Percentiles rank a stretch among this genome's conserved stretches.
These are phyloP conservation scores for Aspergillus piperis DNA, from an alignment of 2,329 filamentous ascomycete species.

Conservation along the genomic window DNA sequence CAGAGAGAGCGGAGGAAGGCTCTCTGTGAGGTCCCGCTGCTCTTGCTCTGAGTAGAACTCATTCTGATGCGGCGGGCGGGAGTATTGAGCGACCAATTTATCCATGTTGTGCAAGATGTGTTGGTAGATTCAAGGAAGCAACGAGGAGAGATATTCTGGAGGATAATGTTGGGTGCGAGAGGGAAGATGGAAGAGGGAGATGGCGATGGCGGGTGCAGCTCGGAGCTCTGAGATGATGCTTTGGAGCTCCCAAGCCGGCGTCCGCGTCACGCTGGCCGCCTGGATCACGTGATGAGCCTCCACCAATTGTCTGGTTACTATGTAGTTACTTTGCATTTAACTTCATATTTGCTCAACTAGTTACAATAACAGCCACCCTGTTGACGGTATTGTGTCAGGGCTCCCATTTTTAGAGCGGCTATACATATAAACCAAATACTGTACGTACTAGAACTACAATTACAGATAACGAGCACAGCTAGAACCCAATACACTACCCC, in stretches of 20 bases:
- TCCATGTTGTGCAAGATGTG: conserved; percentile 66
- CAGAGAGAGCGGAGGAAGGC: conserved; percentile 75
- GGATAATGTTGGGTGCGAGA: neutral
- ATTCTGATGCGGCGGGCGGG: conserved; percentile 71
- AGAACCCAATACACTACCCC: neutral
- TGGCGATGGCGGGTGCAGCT: conserved; percentile 15
- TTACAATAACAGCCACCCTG: neutral
- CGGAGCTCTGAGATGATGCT: conserved; percentile 19
- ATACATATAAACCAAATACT: neutral
- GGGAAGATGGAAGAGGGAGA: conserved; percentile 13
- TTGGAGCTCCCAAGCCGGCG: conserved; percentile 20
- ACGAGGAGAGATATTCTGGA: neutral
- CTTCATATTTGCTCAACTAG: neutral
- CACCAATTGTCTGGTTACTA: neutral
- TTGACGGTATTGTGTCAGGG: neutral
- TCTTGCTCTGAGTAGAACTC: conserved; percentile 73
- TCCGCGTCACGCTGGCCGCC: conserved; percentile 21
- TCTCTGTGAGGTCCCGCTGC: conserved; percentile 71
- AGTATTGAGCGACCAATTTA: conserved; percentile 88
- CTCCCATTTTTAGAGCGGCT: neutral
- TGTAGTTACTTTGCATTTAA: neutral
- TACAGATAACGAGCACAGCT: conserved; percentile 4
- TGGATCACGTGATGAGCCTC: conserved; percentile 8
- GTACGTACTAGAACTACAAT: neutral
- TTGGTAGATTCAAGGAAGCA: conserved; percentile 21